phyloP scores from a whole-genome alignment of 2,329 filamentous ascomycete genomes.

The Claviceps purpurea region DNA sequence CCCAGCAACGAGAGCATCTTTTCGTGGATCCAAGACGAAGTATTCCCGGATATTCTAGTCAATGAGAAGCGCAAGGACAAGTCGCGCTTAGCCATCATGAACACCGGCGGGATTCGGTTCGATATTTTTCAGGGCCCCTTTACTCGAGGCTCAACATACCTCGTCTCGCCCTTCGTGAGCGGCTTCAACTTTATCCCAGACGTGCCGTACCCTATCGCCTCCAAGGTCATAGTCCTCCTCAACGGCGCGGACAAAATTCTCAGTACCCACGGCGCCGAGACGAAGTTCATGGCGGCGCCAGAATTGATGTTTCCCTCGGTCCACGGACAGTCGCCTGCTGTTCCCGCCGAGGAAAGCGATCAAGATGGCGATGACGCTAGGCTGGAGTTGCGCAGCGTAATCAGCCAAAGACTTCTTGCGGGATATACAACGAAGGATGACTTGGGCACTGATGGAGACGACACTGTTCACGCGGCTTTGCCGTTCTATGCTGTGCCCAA shows the following conservation, averaged over 20 bases:
- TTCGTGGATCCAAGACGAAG: slow-evolving; percentile 61
- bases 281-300: slow-evolving; percentile 35
- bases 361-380: slow-evolving; percentile 12
- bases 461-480: slow-evolving; percentile 68
- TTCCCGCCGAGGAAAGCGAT: slow-evolving; percentile 2
- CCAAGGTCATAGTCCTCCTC: slow-evolving; percentile 48
- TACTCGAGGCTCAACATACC: slow-evolving; percentile 74
- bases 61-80: slow-evolving; percentile 44
- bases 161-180: slow-evolving; percentile 79
- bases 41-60: slow-evolving; percentile 55
- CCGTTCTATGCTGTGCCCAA: slow-evolving; percentile 71
- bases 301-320: slow-evolving; percentile 23
- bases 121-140: slow-evolving; percentile 90
- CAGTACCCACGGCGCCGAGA: slow-evolving; percentile 21
- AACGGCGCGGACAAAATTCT: slow-evolving; percentile 42
- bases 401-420: slow-evolving; percentile 26
- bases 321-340: slow-evolving; percentile 3
- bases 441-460: slow-evolving; percentile 71
- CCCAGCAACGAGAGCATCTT: slow-evolving; percentile 64
- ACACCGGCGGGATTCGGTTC: slow-evolving; percentile 86
- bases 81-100: slow-evolving; percentile 62
- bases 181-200: slow-evolving; percentile 64
- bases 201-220: slow-evolving; percentile 66
- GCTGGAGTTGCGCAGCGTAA: slow-evolving; percentile 18
- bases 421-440: slow-evolving; percentile 91